phyloP scores from a whole-genome alignment of 2,329 filamentous ascomycete species.

The Xylariaceae sp. region DNA sequence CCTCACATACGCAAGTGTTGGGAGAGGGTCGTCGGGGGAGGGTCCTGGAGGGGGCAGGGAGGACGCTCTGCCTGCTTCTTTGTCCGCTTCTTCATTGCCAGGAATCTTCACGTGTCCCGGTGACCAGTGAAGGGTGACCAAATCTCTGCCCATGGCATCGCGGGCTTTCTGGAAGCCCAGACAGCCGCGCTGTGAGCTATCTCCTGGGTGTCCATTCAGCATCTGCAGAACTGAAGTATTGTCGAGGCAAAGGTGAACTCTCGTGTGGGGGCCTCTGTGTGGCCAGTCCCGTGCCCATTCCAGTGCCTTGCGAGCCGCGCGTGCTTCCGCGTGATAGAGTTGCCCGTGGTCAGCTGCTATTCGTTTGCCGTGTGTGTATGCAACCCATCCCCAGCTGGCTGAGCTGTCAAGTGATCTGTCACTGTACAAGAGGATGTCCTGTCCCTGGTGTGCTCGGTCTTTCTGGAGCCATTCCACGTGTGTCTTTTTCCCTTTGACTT shows the following conservation, averaged over 20 bases:
- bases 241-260: background rate
- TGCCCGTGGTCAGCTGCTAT: background rate
- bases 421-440: background rate
- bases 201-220: background rate
- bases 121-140: background rate
- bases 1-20: background rate
- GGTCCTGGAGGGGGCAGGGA: background rate
- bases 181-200: background rate
- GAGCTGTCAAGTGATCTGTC: background rate
- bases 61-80: background rate
- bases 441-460: too few species aligned
- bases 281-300: background rate
- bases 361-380: background rate
- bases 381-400: background rate
- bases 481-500: background rate
- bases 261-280: background rate
- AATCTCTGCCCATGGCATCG: background rate
- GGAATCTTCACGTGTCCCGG: background rate
- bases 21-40: background rate
- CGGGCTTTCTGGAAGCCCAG: background rate
- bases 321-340: background rate
- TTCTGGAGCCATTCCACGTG: background rate
- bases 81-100: background rate
- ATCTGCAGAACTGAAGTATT: background rate
- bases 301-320: background rate